Evolutionary conservation across 2,329 filamentous ascomycete genomes (phyloP), one percentile per base, ranked within the genome.

Genomic region (Cercospora zeae-maydis): DNA sequence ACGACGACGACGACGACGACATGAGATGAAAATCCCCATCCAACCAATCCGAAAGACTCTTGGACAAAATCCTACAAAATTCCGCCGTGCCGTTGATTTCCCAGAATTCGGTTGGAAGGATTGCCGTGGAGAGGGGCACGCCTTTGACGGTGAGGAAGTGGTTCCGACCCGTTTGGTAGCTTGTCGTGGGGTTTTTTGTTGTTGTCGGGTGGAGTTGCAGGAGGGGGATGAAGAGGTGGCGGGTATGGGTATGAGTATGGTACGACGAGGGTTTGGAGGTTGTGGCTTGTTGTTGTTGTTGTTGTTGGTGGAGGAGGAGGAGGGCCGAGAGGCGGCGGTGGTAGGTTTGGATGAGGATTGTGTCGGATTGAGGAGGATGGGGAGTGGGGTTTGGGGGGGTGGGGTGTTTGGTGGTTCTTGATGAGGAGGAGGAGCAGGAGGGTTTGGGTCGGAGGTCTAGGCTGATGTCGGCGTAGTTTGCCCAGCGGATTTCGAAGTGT

Each of bases 381-480:
- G n/a, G n/a, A n/a, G n/a, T n/a, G n/a, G n/a, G n/a, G n/a, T n/a
- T n/a, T n/a, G n/a, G n/a, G n/a, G n/a, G n/a, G n/a, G n/a, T n/a
- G n/a, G n/a, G n/a, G n/a, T n/a, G n/a, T n/a, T n/a, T n/a, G n/a
- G n/a, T 7, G 57, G 31, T 21, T 7, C 39, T 13, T n/a, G n/a
- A n/a, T n/a, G n/a, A n/a, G n/a, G n/a, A n/a, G n/a, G n/a, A n/a
- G n/a, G n/a, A n/a, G n/a, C n/a, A n/a, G n/a, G 49, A n/a, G 9
- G 8, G 0, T 13, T 37, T 57, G 0, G 31, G 56, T 33, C 47
- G 36, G n/a, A 68, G 30, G 27, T 67, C 66, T 14, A 68, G 30
- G 24, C 9, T 62, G 54, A 68, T 64, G 13, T 68, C 66, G 37
- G 61, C 56, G 31, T 68, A 68, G 27, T 64, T 62, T 14, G 58